These are phyloP conservation scores for Termitomyces bulborhizus DNA, from an alignment of 768 basidiomycete genomes.

Conservation along the genomic window DNA sequence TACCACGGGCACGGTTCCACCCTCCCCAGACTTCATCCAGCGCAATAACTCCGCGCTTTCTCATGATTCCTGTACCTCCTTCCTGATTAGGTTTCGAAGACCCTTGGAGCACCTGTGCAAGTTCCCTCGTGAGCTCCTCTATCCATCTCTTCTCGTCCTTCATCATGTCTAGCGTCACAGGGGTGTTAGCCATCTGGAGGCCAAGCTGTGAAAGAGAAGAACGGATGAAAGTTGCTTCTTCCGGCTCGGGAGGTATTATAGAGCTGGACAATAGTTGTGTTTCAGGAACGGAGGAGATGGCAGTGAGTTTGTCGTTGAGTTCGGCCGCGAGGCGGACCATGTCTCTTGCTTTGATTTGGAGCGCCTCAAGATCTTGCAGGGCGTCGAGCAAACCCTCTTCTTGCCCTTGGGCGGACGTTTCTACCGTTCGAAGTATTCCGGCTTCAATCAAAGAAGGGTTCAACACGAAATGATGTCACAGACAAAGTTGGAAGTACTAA, in stretches of 20 bases:
- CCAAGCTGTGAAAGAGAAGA: slow-evolving; percentile 89
- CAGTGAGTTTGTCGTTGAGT: slow-evolving; percentile 75
- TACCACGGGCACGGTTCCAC: slow-evolving; percentile 91
- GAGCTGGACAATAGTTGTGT: slow-evolving; percentile 20
- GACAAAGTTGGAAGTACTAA: slow-evolving; percentile 32
- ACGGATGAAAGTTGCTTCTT: slow-evolving; percentile 83
- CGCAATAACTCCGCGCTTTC: slow-evolving; percentile 71
- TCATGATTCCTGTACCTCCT: slow-evolving; percentile 65
- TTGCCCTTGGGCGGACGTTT: slow-evolving; percentile 56
- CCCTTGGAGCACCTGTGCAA: slow-evolving; percentile 64
- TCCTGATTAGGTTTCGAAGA: slow-evolving; percentile 14
- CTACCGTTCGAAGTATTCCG: slow-evolving; percentile 76
- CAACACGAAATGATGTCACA: not conserved
- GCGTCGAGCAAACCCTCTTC: slow-evolving; percentile 68
- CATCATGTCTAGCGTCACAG: slow-evolving; percentile 87
- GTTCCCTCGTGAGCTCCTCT: slow-evolving; percentile 76
- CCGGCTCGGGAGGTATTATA: slow-evolving; percentile 44
- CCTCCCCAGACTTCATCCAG: slow-evolving; percentile 93
- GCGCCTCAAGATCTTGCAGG: slow-evolving; percentile 79
- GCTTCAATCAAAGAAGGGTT: slow-evolving; percentile 1
- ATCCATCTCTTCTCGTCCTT: slow-evolving; percentile 75
- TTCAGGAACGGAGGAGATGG: slow-evolving; percentile 20
- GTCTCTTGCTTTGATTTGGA: slow-evolving; percentile 88
- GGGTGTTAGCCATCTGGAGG: slow-evolving; percentile 67
- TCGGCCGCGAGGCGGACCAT: slow-evolving; percentile 90